These are phyloP conservation scores for Aspergillus fructus DNA, from an alignment of 2,329 filamentous ascomycete species.

Conservation along the genomic window DNA sequence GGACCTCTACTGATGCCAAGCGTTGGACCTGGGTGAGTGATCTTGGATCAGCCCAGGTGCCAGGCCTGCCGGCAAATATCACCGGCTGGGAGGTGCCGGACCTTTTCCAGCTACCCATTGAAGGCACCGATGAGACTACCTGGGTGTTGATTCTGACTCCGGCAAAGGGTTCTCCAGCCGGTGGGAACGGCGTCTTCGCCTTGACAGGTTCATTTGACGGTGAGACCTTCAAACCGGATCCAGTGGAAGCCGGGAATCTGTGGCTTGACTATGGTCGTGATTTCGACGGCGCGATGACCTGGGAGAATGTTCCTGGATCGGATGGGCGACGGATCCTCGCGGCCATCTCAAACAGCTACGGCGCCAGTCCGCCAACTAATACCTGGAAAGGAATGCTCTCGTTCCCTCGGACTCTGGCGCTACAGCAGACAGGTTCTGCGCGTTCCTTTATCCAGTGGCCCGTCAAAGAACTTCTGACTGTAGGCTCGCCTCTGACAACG, in stretches of 20 bases:
- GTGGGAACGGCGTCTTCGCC: constrained; percentile 6
- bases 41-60: not conserved
- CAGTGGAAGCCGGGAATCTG: not conserved
- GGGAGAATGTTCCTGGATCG: constrained; percentile 8
- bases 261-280: constrained; percentile 13
- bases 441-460: constrained; percentile 14
- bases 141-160: constrained; percentile 8
- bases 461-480: constrained; percentile 1
- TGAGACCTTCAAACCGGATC: not conserved
- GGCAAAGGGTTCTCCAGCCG: constrained; percentile 8
- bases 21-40: constrained; percentile 1
- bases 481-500: not conserved
- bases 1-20: constrained; percentile 4
- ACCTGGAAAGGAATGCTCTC: constrained; percentile 16
- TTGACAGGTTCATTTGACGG: constrained; percentile 8
- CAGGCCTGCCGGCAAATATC: not conserved
- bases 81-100: constrained; percentile 5
- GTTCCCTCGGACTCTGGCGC: constrained; percentile 13
- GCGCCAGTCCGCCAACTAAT: constrained; percentile 5
- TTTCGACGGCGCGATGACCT: constrained; percentile 12
- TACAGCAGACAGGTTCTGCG: constrained; percentile 5
- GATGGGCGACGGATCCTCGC: constrained; percentile 10
- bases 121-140: constrained; percentile 2
- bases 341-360: constrained; percentile 9
- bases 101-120: constrained; percentile 6